These are phyloP conservation scores for Trametes punicea DNA, from an alignment of 768 basidiomycete genomes.

Conservation along the genomic window DNA sequence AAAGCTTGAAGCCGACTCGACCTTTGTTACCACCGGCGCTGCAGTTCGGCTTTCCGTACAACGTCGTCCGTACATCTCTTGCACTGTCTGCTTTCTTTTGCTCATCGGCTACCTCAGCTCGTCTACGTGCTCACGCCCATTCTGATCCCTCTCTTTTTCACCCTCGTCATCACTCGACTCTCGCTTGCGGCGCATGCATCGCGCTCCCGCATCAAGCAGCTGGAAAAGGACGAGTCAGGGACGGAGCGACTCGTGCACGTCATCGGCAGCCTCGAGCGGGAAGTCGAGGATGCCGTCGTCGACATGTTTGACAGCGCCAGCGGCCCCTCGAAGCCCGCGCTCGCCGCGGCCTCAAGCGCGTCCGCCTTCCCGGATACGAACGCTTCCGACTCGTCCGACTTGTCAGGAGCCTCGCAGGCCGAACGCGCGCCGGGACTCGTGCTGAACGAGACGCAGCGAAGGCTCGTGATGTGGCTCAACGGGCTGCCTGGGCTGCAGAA, in stretches of 20 bases:
- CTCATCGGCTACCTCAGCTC: conserved; percentile 34
- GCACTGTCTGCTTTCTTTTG: background rate
- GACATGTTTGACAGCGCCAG: conserved; percentile 50
- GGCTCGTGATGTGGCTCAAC: conserved; percentile 60
- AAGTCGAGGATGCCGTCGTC: conserved; percentile 57
- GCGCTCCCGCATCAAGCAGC: conserved; percentile 56
- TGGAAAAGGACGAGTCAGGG: conserved; percentile 54
- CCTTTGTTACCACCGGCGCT: conserved; percentile 58
- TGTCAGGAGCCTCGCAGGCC: background rate
- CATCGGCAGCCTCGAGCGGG: conserved; percentile 54
- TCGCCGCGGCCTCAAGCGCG: background rate
- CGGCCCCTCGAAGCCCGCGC: background rate
- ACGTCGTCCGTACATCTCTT: conserved; percentile 49
- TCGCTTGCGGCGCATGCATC: conserved; percentile 57
- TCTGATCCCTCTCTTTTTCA: conserved; percentile 57
- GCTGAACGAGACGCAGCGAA: conserved; percentile 45
- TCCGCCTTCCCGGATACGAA: background rate
- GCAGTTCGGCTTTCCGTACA: conserved; percentile 63
- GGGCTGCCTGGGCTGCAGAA: conserved; percentile 66
- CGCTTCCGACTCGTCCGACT: background rate
- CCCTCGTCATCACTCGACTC: conserved; percentile 54
- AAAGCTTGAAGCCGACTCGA: conserved; percentile 34
- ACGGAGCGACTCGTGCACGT: conserved; percentile 53
- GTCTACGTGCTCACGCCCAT: conserved; percentile 58
- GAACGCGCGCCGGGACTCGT: conserved; percentile 8